phyloP scores from a whole-genome alignment of 2,329 filamentous ascomycete genomes.

The Colletotrichum lupini region DNA sequence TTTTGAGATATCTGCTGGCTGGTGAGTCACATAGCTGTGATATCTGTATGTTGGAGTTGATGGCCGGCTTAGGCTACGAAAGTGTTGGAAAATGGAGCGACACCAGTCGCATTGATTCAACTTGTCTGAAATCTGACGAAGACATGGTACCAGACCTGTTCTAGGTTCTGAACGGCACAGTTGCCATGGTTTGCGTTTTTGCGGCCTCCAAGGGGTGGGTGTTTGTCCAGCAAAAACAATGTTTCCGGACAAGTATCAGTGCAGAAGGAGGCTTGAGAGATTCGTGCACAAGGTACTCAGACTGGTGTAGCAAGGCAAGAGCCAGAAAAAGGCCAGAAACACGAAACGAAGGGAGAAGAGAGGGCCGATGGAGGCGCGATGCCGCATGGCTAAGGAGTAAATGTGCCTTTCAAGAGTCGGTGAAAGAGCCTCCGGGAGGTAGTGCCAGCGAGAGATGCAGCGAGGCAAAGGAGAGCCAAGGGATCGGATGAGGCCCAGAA shows the following conservation, averaged over 20 bases:
- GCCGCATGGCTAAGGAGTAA: neutral
- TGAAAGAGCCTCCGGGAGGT: neutral
- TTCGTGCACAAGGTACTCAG: neutral
- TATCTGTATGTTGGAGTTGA: neutral
- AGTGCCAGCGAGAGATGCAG: slow-evolving; percentile 26
- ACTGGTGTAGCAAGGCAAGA: neutral
- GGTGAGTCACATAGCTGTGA: neutral
- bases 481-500: neutral
- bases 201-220: neutral
- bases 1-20: neutral
- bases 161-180: neutral
- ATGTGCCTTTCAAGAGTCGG: neutral
- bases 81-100: neutral
- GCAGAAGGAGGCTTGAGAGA: neutral
- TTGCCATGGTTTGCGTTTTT: slow-evolving; percentile 14
- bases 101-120: neutral
- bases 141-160: neutral
- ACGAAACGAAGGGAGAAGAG: neutral
- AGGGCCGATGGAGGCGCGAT: neutral
- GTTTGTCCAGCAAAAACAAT: slow-evolving; percentile 28
- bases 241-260: neutral
- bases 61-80: neutral
- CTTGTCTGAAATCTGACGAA: neutral
- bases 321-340: neutral
- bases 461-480: slow-evolving; percentile 5